Evolutionary conservation across 148 eudicot species (phyloP), one percentile per base, ranked within the genome.

Genomic region (Rhododendron kiyosumense): DNA sequence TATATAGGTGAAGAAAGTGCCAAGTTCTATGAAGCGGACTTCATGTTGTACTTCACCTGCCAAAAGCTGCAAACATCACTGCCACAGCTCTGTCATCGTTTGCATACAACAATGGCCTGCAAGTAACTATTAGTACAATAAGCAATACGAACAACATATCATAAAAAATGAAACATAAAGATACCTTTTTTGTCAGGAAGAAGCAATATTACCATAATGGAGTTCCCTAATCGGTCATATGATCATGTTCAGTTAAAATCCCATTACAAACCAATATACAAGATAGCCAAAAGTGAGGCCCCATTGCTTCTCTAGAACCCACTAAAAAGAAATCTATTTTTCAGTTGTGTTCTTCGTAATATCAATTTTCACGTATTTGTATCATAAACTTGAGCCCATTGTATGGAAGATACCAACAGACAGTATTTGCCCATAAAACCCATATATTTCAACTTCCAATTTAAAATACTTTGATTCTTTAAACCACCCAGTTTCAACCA

Each of bases 61-160:
- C 5, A 3, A 38, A 38, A 38, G 41, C 41, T 38, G 5, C 5
- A 38, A 38, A 38, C 41, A 38, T 38, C 41, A 38, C 41, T 38
- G 0, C 41, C 41, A 38, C 4, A 38, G 5, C 41, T 38, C 41
- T 38, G 41, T 38, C 41, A 38, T 38, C 5, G 5, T 38, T 38
- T 38, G 41, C 5, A 38, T 38, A 38, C 4, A 38, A 36, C 95
- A 78, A 97, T 89, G 78, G 98, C 96, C 94, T 93, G 86, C 28
- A 67, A 59, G 54, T 32, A 34, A 22, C 14, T 74, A 5, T 4
- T 0, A 4, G 5, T 38, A 38, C 41, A 38, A 38, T 38, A 38
- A 38, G 41, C 5, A 38, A 69, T 63, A 59, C 24, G 51, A 36
- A 59, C 63, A 71, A 43, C 49, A 84, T 45, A 46, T 26, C 45